Evolutionary conservation across 257 asterid species (phyloP).

Genomic region (Nicotiana knightiana): DNA sequence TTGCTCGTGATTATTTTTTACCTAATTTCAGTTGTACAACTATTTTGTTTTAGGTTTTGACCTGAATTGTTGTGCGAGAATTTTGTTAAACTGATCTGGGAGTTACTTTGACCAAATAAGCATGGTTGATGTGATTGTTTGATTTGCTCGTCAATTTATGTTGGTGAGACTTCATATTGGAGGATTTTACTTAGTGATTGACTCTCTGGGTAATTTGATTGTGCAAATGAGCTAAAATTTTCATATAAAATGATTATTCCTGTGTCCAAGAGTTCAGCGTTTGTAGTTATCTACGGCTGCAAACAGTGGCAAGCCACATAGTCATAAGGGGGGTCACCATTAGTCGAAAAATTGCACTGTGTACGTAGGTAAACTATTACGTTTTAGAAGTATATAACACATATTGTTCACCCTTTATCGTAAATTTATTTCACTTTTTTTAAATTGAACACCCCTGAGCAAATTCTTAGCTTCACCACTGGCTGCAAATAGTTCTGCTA

Average conservation of each 20-base stretch:
- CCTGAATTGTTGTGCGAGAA: background rate
- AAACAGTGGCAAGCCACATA: too few species aligned
- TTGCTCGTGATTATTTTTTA: background rate
- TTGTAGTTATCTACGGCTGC: background rate
- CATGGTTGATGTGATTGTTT: background rate
- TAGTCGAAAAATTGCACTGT: too few species aligned
- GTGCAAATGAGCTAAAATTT: background rate
- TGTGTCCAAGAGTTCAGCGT: background rate
- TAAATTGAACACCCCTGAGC: too few species aligned
- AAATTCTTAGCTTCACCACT: too few species aligned
- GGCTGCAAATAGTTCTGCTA: background rate
- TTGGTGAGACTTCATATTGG: background rate
- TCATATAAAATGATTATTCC: background rate
- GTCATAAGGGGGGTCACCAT: too few species aligned
- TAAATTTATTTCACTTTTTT: too few species aligned
- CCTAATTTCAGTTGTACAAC: constrained; percentile 2
- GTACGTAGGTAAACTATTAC: too few species aligned
- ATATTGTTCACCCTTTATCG: too few species aligned
- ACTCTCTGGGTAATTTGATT: background rate
- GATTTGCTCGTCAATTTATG: background rate
- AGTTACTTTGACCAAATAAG: background rate
- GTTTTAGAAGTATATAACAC: too few species aligned
- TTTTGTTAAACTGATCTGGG: background rate
- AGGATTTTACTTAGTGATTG: background rate
- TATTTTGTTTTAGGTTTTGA: background rate